These are phyloP conservation scores for Colletotrichum salicis DNA, from an alignment of 2,329 filamentous ascomycete genomes.

Conservation along the genomic window DNA sequence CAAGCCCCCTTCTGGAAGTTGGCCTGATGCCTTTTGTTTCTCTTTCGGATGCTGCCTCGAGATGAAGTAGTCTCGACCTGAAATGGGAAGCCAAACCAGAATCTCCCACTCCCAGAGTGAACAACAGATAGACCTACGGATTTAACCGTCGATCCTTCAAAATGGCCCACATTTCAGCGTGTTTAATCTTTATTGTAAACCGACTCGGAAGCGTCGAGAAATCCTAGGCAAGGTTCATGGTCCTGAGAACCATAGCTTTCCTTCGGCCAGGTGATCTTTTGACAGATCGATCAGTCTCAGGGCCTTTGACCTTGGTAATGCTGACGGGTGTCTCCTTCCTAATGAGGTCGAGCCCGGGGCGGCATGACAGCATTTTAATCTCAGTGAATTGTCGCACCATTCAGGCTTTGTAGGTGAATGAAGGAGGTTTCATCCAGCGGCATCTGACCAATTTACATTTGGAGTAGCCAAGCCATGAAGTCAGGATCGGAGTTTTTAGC, in stretches of 20 bases:
- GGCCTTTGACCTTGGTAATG: not conserved
- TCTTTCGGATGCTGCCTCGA: not conserved
- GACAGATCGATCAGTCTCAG: not conserved
- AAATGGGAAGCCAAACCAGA: too few species aligned
- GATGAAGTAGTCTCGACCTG: not conserved
- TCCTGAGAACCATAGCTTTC: not conserved
- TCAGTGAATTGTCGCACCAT: not conserved
- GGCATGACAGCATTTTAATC: not conserved
- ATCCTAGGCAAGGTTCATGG: not conserved
- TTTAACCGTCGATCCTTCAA: too few species aligned
- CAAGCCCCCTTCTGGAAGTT: not conserved
- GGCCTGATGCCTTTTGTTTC: not conserved
- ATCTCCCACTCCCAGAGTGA: too few species aligned
- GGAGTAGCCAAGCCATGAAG: not conserved
- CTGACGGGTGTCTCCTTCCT: not conserved
- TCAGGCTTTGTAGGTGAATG: not conserved
- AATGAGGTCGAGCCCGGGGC: not conserved
- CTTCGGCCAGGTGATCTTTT: not conserved
- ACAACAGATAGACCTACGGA: too few species aligned
- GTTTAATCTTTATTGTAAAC: too few species aligned
- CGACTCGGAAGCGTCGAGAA: too few species aligned
- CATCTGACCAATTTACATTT: not conserved
- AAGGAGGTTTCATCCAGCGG: not conserved
- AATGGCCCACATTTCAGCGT: too few species aligned
- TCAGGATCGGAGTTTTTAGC: constrained; percentile 9